phyloP scores from a whole-genome alignment of 1,139 yeast species.

The Arxiozyma telluris region DNA sequence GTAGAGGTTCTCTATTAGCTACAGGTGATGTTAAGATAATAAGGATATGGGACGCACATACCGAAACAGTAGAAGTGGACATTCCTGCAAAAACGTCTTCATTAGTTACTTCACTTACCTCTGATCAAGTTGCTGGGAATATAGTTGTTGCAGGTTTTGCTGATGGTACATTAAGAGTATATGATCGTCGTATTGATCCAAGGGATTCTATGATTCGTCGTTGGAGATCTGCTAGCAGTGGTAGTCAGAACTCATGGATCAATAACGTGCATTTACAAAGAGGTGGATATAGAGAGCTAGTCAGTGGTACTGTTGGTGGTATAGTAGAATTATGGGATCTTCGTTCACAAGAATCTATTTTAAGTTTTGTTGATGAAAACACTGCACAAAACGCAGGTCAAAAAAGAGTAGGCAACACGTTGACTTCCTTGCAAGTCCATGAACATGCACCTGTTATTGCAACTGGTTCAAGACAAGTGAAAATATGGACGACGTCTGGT shows the following conservation, averaged over 20 bases:
- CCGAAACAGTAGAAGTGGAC: slow-evolving; percentile 78
- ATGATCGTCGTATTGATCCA: slow-evolving; percentile 79
- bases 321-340: slow-evolving; percentile 86
- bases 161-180: slow-evolving; percentile 84
- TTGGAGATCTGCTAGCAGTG: slow-evolving; percentile 45
- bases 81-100: slow-evolving; percentile 88
- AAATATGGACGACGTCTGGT: slow-evolving; percentile 83
- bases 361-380: slow-evolving; percentile 52
- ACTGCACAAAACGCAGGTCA: slow-evolving; percentile 12
- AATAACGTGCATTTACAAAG: slow-evolving; percentile 89
- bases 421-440: slow-evolving; percentile 74
- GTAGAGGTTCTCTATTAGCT: slow-evolving; percentile 80
- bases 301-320: slow-evolving; percentile 79
- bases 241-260: slow-evolving; percentile 45
- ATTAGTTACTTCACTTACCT: slow-evolving; percentile 80
- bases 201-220: slow-evolving; percentile 78
- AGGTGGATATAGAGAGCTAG: slow-evolving; percentile 88
- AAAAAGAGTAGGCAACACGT: slow-evolving; percentile 26
- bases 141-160: slow-evolving; percentile 86
- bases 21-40: slow-evolving; percentile 94
- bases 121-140: slow-evolving; percentile 95
- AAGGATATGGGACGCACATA: slow-evolving; percentile 92
- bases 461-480: slow-evolving; percentile 75
- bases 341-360: slow-evolving; percentile 61
- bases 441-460: slow-evolving; percentile 94